Evolutionary conservation across 129 eudicot species (phyloP), one percentile per base, ranked within the genome.

Genomic region (Erigeron canadensis): DNA sequence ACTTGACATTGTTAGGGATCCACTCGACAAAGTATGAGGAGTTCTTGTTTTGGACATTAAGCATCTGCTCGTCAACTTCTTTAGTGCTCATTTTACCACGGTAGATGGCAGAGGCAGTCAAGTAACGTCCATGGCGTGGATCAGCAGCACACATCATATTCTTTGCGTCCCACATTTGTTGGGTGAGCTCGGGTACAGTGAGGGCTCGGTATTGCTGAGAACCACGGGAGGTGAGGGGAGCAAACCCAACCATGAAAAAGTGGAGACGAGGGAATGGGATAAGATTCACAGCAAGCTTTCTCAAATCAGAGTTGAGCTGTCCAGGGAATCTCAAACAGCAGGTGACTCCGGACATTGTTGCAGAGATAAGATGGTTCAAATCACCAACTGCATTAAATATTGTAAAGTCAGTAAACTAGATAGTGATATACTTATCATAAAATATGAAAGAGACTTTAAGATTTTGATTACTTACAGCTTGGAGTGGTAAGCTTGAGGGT

Each of bases 141-240:
- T 87, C 95, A 7, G 95, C 95, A 2, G 95, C 95, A 10, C 95
- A 87, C 95, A 87, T 87, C 95, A 87, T 87, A 83, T 87, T 87
- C 73, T 87, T 87, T 19, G 95, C 71, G 11, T 87, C 95, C 95
- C 95, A 87, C 95, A 87, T 87, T 74, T 87, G 95, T 64, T 87
- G 95, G 61, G 95, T 87, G 9, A 87, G 90, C 63, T 87, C 95
- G 0, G 95, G 95, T 8, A 87, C 95, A 0, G 86, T 84, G 4
- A 86, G 54, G 9, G 87, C 79, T 12, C 91, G 87, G 85, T 86
- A 86, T 45, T 83, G 87, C 71, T 86, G 91, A 34, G 91, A 86
- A 5, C 91, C 91, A 15, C 91, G 87, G 0, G 91, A 86, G 37
- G 91, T 86, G 5, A 86, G 85, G 0, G 90, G 90, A 28, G 90